These are phyloP conservation scores for Neurospora cerealis DNA, from an alignment of 495 filamentous ascomycete species.

Conservation along the genomic window DNA sequence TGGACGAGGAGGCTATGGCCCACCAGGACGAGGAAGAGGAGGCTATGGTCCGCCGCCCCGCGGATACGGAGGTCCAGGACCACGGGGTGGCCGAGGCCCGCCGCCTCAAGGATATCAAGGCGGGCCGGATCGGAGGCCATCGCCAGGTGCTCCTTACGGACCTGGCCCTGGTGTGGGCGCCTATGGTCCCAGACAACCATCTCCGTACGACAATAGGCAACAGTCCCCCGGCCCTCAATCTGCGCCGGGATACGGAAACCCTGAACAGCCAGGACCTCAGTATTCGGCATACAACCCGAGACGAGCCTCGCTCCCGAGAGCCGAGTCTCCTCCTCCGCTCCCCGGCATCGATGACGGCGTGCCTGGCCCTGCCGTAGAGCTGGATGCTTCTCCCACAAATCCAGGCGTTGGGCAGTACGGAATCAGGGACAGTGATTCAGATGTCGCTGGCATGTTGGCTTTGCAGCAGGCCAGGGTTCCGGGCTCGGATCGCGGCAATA, in stretches of 20 bases:
- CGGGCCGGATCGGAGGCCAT: slow-evolving; percentile 30
- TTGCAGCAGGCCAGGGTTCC: slow-evolving; percentile 49
- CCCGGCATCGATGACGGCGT: slow-evolving; percentile 39
- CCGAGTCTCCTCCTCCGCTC: slow-evolving; percentile 56
- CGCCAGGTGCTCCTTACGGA: slow-evolving; percentile 36
- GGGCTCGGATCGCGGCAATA: slow-evolving; percentile 27
- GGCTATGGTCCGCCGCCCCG: slow-evolving; percentile 43
- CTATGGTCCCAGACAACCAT: slow-evolving; percentile 15
- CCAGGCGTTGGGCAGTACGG: slow-evolving; percentile 41
- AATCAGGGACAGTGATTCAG: slow-evolving; percentile 55
- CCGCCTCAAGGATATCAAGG: slow-evolving; percentile 44
- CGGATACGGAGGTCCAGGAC: slow-evolving; percentile 44
- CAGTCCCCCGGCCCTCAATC: slow-evolving; percentile 21
- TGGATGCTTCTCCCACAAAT: slow-evolving; percentile 58
- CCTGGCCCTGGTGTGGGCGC: slow-evolving; percentile 21
- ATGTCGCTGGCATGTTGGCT: slow-evolving; percentile 58
- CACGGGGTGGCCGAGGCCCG: slow-evolving; percentile 42
- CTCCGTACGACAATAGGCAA: background rate
- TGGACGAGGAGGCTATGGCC: slow-evolving; percentile 31
- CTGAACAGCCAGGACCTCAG: slow-evolving; percentile 19
- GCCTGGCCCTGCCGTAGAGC: slow-evolving; percentile 72
- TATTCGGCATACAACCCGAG: slow-evolving; percentile 36
- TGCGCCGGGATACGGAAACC: slow-evolving; percentile 29
- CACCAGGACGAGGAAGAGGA: slow-evolving; percentile 32
- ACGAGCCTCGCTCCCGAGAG: slow-evolving; percentile 33